These are phyloP conservation scores for Kondoa subrosea DNA, from an alignment of 768 basidiomycete genomes.

Conservation along the genomic window DNA sequence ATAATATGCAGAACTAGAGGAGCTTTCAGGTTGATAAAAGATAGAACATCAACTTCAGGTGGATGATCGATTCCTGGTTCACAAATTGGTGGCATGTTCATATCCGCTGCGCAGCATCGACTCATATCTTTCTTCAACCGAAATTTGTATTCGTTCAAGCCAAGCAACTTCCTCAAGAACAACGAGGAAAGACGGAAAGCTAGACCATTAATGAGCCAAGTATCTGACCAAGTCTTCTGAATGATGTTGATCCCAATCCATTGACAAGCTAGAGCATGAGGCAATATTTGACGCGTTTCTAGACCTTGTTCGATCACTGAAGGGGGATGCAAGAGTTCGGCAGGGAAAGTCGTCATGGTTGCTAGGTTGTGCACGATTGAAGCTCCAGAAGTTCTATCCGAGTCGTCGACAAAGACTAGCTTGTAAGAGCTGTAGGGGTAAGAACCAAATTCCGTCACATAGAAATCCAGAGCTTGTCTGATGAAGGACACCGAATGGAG, in stretches of 20 bases:
- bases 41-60: slow-evolving; percentile 56
- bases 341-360: slow-evolving; percentile 58
- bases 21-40: slow-evolving; percentile 86
- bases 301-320: slow-evolving; percentile 83
- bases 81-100: slow-evolving; percentile 86
- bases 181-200: slow-evolving; percentile 77
- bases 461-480: slow-evolving; percentile 80
- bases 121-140: slow-evolving; percentile 91
- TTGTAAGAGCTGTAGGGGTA: slow-evolving; percentile 90
- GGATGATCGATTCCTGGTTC: slow-evolving; percentile 63
- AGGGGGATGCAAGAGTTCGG: slow-evolving; percentile 69
- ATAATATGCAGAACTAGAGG: slow-evolving; percentile 93
- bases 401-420: slow-evolving; percentile 76
- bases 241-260: slow-evolving; percentile 96
- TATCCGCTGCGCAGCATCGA: slow-evolving; percentile 70
- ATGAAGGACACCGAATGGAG: slow-evolving; percentile 55
- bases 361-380: slow-evolving; percentile 63
- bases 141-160: slow-evolving; percentile 94
- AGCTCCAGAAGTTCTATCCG: slow-evolving; percentile 18
- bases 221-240: slow-evolving; percentile 78
- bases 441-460: slow-evolving; percentile 75
- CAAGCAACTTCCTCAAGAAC: slow-evolving; percentile 69
- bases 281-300: slow-evolving; percentile 68
- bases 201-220: slow-evolving; percentile 91
- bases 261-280: slow-evolving; percentile 80